These are phyloP conservation scores for Schizothecium vesticola DNA, from an alignment of 495 filamentous ascomycete species.

Conservation along the genomic window DNA sequence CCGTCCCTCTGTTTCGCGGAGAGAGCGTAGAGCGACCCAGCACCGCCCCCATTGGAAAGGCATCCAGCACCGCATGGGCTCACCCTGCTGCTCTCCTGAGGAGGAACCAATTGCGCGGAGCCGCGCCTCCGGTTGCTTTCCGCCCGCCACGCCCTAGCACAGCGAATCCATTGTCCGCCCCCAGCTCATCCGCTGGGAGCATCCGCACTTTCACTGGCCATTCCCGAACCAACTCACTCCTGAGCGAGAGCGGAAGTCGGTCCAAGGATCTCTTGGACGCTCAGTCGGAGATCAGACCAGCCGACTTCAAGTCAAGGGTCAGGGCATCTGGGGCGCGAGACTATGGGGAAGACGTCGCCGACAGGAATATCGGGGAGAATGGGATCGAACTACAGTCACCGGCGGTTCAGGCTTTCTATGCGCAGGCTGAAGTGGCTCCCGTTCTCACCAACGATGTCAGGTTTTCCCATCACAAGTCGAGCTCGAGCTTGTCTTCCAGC, in stretches of 20 bases:
- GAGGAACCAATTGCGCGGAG: conserved; percentile 10
- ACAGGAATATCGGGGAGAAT: conserved; percentile 44
- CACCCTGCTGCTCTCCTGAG: conserved; percentile 8
- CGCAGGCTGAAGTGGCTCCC: conserved; percentile 4
- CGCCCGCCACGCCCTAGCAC: conserved; percentile 12
- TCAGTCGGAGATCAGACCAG: conserved; percentile 42
- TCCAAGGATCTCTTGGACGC: conserved; percentile 50
- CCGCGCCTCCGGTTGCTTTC: conserved; percentile 27
- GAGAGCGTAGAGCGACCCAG: conserved; percentile 29
- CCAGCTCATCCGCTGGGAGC: conserved; percentile 6
- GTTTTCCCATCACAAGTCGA: background rate
- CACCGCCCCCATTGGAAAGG: conserved; percentile 31
- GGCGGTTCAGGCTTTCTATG: conserved; percentile 30
- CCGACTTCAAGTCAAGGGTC: conserved; percentile 40
- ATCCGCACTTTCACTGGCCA: background rate
- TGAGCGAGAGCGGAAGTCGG: conserved; percentile 16
- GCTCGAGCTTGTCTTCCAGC: background rate
- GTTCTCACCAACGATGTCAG: background rate
- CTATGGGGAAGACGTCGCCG: conserved; percentile 53
- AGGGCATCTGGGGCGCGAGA: conserved; percentile 43
- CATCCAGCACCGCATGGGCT: conserved; percentile 3
- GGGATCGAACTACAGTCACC: conserved; percentile 26
- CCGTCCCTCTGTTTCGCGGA: conserved; percentile 24
- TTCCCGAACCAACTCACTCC: conserved; percentile 13
- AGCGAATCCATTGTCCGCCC: conserved; percentile 5